phyloP scores from a whole-genome alignment of 768 basidiomycete genomes.

The Clavaria fumosa region DNA sequence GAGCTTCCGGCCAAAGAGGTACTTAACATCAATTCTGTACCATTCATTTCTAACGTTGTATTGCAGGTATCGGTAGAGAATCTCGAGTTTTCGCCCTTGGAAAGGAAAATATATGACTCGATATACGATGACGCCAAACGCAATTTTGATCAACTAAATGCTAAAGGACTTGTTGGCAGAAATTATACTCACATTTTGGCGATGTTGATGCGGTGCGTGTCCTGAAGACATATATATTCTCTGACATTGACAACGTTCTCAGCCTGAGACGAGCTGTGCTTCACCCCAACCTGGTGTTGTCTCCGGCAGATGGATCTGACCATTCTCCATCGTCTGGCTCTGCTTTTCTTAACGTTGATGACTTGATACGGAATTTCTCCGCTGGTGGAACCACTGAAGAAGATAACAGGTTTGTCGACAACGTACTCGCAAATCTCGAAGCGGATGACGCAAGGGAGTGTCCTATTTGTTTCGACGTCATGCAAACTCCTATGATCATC shows the following conservation, averaged over 20 bases:
- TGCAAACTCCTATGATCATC: conserved; percentile 54
- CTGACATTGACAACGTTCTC: conserved; percentile 7
- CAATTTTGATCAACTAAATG: conserved; percentile 65
- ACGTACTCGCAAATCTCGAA: conserved; percentile 50
- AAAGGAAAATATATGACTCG: conserved; percentile 80
- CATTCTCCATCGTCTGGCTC: conserved; percentile 27
- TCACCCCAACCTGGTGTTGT: conserved; percentile 73
- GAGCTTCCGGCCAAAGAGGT: conserved; percentile 80
- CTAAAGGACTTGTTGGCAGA: conserved; percentile 61
- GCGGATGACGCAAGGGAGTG: conserved; percentile 47
- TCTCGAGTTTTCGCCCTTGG: conserved; percentile 67
- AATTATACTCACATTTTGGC: conserved; percentile 84
- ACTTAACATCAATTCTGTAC: not conserved
- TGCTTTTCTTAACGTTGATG: conserved; percentile 38
- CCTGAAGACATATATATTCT: not conserved
- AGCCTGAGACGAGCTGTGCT: conserved; percentile 86
- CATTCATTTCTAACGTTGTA: conserved; percentile 1
- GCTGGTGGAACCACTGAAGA: conserved; percentile 21
- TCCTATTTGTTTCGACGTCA: conserved; percentile 67
- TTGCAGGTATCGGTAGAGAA: conserved; percentile 48
- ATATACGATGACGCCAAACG: conserved; percentile 68
- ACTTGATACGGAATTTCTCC: conserved; percentile 39
- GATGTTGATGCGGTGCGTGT: conserved; percentile 74
- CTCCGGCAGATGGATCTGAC: conserved; percentile 27
- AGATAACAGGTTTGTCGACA: conserved; percentile 37